A percentile compares a stretch with the other conserved stretches of the same genome.
phyloP scores from a whole-genome alignment of 1,139 yeast species.

The Geotrichum candidum region DNA sequence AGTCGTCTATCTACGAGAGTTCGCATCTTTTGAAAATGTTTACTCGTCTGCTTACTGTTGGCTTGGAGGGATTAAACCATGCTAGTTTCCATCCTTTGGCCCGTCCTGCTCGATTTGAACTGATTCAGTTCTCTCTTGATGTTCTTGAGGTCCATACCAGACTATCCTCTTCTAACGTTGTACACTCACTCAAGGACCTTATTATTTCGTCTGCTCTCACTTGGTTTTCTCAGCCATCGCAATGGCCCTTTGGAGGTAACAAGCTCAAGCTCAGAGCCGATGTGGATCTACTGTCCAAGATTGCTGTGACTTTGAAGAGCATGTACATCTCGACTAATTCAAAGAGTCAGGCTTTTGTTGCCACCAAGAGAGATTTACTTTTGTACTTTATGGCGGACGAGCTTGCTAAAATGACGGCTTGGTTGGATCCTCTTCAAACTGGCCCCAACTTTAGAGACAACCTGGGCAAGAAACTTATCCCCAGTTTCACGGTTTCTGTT shows the following conservation, averaged over 20 bases:
- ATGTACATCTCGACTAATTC: conserved; percentile 15
- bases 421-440: conserved; percentile 69
- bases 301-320: conserved; percentile 20
- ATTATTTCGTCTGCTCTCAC: conserved; percentile 63
- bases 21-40: conserved; percentile 64
- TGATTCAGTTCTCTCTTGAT: conserved; percentile 62
- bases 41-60: conserved; percentile 54
- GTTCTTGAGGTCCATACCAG: conserved; percentile 51
- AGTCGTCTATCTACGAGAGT: conserved; percentile 72
- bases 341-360: conserved; percentile 1
- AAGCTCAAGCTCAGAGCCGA: conserved; percentile 67
- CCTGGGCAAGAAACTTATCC: conserved; percentile 22
- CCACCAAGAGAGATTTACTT: conserved; percentile 45
- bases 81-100: conserved; percentile 85
- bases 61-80: conserved; percentile 45
- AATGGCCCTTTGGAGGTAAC: conserved; percentile 84
- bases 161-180: conserved; percentile 32
- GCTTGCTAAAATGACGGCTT: conserved; percentile 60
- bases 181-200: conserved; percentile 43
- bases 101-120: conserved; percentile 65
- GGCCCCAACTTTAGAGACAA: conserved; percentile 31
- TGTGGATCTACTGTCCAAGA: conserved; percentile 43
- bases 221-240: conserved; percentile 65
- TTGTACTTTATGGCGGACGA: conserved; percentile 71
- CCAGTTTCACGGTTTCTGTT: conserved; percentile 17